Base-by-base conservation (phyloP, 805 yeast species). In the Wickerhamomyces bovis region DNA sequence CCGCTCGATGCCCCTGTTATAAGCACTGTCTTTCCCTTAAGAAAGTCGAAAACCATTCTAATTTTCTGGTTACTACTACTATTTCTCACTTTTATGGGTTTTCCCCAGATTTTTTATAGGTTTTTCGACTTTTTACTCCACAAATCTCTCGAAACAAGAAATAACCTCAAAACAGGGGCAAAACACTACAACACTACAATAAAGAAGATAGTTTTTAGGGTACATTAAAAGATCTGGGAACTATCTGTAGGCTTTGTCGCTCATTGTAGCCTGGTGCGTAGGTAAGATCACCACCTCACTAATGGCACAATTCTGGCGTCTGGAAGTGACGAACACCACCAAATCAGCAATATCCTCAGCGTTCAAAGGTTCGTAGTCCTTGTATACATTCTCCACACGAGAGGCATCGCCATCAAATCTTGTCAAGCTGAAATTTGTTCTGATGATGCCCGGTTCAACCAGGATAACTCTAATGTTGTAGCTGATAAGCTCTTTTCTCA, bases 1-100 rank as follows among this genome's bases (percentile, higher is more conserved):
- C 98, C 98, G 7, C 96, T 80, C 23, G 96, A 86, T 7, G 97
- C 97, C 48, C 97, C 98, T n/a, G 98, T 88, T 56, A 90, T 83
- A 21, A 90, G 75, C 8, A 87, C 76, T 18, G 80, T 78, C 62
- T 90, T 89, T 46, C 85, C 84, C 7, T 51, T 31, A 51, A 61
- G 47, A 3, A 19, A 19, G 18, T 19, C 39, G 22, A 35, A 35
- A 15, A 35, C 21, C 39, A 35, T 18, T 18, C 11, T 18, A n/a
- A 33, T 25, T 23, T 25, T 23, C 16, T 25, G 21, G 11, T 25
- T n/a, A n/a, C n/a, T n/a, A n/a, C n/a, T n/a, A n/a, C n/a, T n/a
- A n/a, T n/a, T n/a, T n/a, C n/a, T n/a, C n/a, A n/a, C n/a, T n/a
- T n/a, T n/a, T n/a, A n/a, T n/a, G n/a, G n/a, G 7, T n/a, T 23